These are phyloP conservation scores for Phylloporus sp. DNA, from an alignment of 1,284 basidiomycete species.

Conservation along the genomic window DNA sequence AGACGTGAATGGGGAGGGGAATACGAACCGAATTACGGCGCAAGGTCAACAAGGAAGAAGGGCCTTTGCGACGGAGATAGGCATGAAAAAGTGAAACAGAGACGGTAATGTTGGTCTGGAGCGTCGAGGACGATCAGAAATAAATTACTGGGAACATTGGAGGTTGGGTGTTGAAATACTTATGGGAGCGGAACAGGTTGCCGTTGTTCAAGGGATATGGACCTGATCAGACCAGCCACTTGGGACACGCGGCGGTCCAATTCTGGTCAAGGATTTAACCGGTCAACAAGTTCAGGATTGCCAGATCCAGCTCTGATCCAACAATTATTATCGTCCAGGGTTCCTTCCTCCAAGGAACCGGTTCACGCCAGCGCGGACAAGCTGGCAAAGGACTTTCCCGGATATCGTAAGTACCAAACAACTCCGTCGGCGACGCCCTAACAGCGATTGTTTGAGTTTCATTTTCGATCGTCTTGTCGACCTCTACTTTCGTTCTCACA, in stretches of 20 bases:
- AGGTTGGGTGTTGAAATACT: constrained; percentile 35
- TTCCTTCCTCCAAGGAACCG: constrained; percentile 20
- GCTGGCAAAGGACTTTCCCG: constrained; percentile 17
- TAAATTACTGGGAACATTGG: constrained; percentile 36
- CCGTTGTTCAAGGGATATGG: constrained; percentile 32
- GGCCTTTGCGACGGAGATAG: constrained; percentile 16
- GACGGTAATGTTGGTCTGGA: not conserved
- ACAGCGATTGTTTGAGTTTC: constrained; percentile 37
- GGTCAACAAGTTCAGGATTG: constrained; percentile 9
- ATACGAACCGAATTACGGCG: constrained; percentile 13
- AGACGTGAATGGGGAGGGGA: not conserved
- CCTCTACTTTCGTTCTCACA: constrained; percentile 23
- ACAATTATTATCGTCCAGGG: constrained; percentile 12
- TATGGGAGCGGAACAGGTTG: constrained; percentile 30
- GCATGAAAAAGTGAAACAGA: constrained; percentile 30
- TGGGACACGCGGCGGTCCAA: constrained; percentile 29
- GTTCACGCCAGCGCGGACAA: constrained; percentile 13
- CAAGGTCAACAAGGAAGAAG: constrained; percentile 13
- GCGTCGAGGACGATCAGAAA: constrained; percentile 23
- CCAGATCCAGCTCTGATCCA: constrained; percentile 19
- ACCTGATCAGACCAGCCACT: constrained; percentile 33
- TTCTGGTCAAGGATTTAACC: constrained; percentile 32
- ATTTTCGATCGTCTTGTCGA: constrained; percentile 36
- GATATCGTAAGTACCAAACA: constrained; percentile 14
- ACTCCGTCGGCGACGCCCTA: constrained; percentile 29